Conservation (phyloP, 2,329 filamentous ascomycete species). For the Ophiostoma sp. region DNA sequence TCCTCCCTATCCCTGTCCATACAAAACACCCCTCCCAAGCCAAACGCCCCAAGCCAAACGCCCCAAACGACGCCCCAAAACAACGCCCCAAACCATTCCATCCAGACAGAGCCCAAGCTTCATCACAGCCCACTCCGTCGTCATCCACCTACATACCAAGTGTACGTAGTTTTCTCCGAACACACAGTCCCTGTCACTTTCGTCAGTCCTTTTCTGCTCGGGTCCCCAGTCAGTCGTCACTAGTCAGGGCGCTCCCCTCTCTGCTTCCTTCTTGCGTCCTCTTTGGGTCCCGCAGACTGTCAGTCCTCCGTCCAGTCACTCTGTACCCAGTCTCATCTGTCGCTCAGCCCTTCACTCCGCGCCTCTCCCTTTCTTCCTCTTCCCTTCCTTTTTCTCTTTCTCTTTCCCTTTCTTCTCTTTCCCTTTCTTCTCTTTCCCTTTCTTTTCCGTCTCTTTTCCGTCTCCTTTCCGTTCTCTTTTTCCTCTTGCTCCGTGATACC, state of each 20-base stretch:
- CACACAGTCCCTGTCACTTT: neutral
- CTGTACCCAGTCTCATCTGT: neutral
- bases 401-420: neutral
- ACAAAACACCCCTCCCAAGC: neutral
- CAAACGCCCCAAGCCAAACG: too few species aligned
- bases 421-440: conserved; percentile 12
- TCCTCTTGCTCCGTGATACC: neutral
- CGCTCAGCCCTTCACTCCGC: neutral
- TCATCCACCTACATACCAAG: conserved; percentile 12
- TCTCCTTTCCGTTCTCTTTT: conserved; percentile 3
- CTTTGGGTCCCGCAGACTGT: neutral
- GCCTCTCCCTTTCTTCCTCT: conserved; percentile 10
- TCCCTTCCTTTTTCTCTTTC: neutral
- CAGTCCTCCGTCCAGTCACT: neutral
- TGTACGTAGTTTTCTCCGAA: conserved; percentile 6
- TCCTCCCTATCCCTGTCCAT: neutral
- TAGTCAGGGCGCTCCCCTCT: conserved; percentile 12
- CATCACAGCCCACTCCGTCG: conserved; percentile 11
- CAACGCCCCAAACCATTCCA: neutral
- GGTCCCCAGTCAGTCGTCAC: conserved; percentile 7
- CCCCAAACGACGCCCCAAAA: too few species aligned
- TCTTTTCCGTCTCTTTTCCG: neutral
- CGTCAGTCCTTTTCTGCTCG: neutral
- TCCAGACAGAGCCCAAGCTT: neutral
- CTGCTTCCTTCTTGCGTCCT: neutral